Conservation (phyloP, 1,284 basidiomycete species). For the Veloboletus limbatus region DNA sequence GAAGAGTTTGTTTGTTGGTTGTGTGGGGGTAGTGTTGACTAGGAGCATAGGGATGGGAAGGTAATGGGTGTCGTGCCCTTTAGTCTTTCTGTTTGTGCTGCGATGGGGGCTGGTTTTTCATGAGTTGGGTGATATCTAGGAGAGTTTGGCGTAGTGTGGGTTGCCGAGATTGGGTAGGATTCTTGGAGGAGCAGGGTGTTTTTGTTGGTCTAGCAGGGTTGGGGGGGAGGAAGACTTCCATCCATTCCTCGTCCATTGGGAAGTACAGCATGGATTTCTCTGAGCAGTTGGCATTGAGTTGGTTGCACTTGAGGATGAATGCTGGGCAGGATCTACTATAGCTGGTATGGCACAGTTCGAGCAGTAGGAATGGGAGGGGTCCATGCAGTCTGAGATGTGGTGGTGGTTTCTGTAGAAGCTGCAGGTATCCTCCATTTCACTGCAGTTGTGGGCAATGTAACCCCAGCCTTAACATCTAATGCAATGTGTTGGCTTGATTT, state of each 20-base stretch:
- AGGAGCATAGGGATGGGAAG: no score
- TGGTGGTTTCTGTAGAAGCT: not conserved
- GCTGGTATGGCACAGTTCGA: not conserved
- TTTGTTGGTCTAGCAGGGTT: not conserved
- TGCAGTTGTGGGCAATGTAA: not conserved
- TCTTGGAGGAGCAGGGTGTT: not conserved
- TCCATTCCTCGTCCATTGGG: conserved; percentile 5
- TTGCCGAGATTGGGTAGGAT: conserved; percentile 16
- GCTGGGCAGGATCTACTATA: not conserved
- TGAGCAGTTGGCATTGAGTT: not conserved
- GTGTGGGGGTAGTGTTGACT: no score
- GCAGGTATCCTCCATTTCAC: not conserved
- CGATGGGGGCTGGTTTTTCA: no score
- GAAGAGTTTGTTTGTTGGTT: no score
- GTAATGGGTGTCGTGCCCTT: no score
- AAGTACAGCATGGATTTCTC: conserved; percentile 8
- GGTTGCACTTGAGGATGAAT: not conserved
- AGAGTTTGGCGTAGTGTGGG: no score
- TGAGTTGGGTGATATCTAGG: no score
- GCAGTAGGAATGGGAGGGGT: not conserved
- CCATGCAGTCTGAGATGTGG: not conserved
- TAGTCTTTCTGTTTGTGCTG: no score
- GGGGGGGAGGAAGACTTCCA: not conserved
- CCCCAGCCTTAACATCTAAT: conserved; percentile 1
- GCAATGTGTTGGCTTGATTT: not conserved